Base-by-base conservation (phyloP, 257 asterid genomes). In the Solanum verrucosum region DNA sequence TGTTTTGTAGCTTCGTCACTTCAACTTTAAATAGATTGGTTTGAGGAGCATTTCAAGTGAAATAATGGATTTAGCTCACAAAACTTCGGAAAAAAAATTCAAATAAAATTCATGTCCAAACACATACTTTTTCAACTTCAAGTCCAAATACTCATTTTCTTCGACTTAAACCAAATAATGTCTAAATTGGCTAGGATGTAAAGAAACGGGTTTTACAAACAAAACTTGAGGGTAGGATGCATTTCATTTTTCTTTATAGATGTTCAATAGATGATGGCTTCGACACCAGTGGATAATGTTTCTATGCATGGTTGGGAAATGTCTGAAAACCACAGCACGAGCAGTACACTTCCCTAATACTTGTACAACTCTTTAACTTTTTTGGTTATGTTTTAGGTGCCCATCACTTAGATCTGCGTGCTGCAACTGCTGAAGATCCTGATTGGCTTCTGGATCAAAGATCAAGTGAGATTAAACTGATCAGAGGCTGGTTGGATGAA, bases 371-470 rank as follows among this genome's bases (percentile, higher is more conserved):
- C 85, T 27, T 15, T 7, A 10, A 46, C 21, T 7, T 46, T 9
- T 81, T 81, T 49, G 29, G 37, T 73, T 68, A 31, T 83, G 79
- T 25, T 21, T 84, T 79, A 96, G 98, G 99, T 75, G 99, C 99
- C 88, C 99, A 95, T 93, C 99, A 96, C 91, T 77, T 96, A 68
- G 99, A 96, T 92, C 89, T 96, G 74, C 98, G 99, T 8, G 93
- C 98, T 3, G 90, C 96, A 15, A 96, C 95, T 2, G 91, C 91
- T 7, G 89, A 91, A 16, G 99, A 96, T 91, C 99, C 98, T 15
- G 95, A 89, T 83, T 96, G 99, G 99, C 93, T 96, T 91, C 81
- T 96, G 91, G 94, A 91, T 87, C 98, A 95, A 88, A 91, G 99
- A 86, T 92, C 89, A 87, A 70, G 92, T 44, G 99, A 96, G 89